phyloP scores from a whole-genome alignment of 1,284 basidiomycete species.

The Cutaneotrichosporon sp. region DNA sequence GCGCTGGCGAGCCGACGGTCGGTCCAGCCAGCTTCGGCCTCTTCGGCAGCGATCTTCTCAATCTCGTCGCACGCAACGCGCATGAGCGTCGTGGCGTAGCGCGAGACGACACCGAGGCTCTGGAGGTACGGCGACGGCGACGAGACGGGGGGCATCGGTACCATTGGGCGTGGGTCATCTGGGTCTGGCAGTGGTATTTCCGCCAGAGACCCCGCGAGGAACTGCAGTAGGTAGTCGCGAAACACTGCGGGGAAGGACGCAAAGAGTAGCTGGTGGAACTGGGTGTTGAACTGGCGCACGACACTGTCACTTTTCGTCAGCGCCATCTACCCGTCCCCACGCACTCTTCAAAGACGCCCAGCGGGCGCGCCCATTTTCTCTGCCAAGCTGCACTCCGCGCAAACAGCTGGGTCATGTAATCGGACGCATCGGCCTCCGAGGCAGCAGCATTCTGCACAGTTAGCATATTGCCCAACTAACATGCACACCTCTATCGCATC shows the following conservation, averaged over 20 bases:
- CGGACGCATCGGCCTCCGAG: conserved; percentile 1
- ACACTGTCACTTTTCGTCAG: conserved; percentile 22
- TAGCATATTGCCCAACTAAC: not conserved
- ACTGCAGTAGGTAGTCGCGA: conserved; percentile 31
- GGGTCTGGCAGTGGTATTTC: conserved; percentile 5
- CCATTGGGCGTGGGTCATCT: not conserved
- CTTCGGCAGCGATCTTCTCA: conserved; percentile 62
- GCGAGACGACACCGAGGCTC: conserved; percentile 68
- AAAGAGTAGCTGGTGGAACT: conserved; percentile 41
- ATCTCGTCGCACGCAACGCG: conserved; percentile 80
- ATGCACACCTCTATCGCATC: conserved; percentile 24
- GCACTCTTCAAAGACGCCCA: conserved; percentile 37
- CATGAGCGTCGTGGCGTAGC: conserved; percentile 76
- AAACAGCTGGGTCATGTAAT: conserved; percentile 31
- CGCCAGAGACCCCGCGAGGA: conserved; percentile 32
- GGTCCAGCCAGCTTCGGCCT: conserved; percentile 65
- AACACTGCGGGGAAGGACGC: conserved; percentile 38
- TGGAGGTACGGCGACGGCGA: conserved; percentile 54
- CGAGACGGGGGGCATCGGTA: not conserved
- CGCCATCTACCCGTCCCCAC: conserved; percentile 3
- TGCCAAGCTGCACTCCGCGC: conserved; percentile 43
- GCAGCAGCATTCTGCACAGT: conserved; percentile 1
- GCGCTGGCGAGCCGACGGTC: conserved; percentile 60
- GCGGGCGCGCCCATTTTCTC: conserved; percentile 38
- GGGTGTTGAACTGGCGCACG: conserved; percentile 26